Percentiles rank a stretch among this genome's conserved stretches.
These are phyloP conservation scores for Alternaria triticina DNA, from an alignment of 2,329 filamentous ascomycete species.

Conservation along the genomic window DNA sequence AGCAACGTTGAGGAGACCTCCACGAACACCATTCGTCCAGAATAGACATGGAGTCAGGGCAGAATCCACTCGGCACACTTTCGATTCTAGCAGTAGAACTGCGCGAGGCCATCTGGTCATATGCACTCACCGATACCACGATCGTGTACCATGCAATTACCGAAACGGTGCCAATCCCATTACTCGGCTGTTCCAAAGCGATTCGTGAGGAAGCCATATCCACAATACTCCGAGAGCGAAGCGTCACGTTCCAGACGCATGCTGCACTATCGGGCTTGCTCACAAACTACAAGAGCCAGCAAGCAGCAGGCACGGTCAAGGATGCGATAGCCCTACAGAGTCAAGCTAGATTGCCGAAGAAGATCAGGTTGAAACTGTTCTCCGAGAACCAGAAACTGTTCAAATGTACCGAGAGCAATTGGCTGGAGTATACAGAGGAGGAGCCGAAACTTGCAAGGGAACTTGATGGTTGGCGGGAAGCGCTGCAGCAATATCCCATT, in stretches of 20 bases:
- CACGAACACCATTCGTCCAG: background rate
- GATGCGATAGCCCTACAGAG: background rate
- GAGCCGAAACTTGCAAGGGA: background rate
- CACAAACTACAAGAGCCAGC: background rate
- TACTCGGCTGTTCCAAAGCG: slow-evolving; percentile 1
- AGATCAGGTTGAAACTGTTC: background rate
- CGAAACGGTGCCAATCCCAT: background rate
- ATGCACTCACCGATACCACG: background rate
- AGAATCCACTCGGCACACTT: background rate
- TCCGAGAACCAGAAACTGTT: background rate
- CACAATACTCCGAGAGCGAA: background rate
- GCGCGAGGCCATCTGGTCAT: background rate
- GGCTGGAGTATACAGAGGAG: background rate
- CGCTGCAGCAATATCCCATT: background rate
- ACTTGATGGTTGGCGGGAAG: background rate
- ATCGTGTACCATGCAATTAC: background rate
- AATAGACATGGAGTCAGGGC: background rate
- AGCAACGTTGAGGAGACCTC: background rate
- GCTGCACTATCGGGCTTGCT: background rate
- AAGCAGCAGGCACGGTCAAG: background rate
- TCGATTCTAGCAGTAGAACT: background rate
- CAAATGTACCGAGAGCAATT: background rate
- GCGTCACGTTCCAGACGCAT: slow-evolving; percentile 2
- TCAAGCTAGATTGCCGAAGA: background rate
- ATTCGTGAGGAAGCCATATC: background rate